These are phyloP conservation scores for Boletales sp. DNA, from an alignment of 768 basidiomycete species.

Conservation along the genomic window DNA sequence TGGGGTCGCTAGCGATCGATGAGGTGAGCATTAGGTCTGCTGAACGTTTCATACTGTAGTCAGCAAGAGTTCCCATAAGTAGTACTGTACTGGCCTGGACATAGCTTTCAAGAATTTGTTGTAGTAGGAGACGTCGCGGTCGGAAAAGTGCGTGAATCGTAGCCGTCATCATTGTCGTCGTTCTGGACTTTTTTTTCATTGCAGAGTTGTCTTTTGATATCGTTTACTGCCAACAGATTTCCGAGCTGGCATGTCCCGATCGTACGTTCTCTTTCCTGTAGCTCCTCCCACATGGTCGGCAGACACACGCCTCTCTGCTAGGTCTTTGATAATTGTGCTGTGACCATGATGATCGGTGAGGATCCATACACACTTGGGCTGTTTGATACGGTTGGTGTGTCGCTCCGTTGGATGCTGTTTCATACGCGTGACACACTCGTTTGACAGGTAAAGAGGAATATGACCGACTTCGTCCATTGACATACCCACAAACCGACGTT, in stretches of 20 bases:
- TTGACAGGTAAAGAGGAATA: constrained; percentile 95
- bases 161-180: background rate
- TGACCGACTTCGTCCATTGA: constrained; percentile 96
- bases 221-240: constrained; percentile 97
- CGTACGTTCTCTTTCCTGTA: constrained; percentile 46
- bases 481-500: constrained; percentile 99
- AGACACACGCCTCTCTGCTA: constrained; percentile 32
- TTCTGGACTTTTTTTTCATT: background rate
- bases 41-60: too few species aligned
- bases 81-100: too few species aligned
- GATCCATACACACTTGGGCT: constrained; percentile 97
- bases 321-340: constrained; percentile 97
- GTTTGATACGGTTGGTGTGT: constrained; percentile 97
- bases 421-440: constrained; percentile 3
- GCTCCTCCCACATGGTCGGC: constrained; percentile 6
- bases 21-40: too few species aligned
- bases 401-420: background rate
- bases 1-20: too few species aligned
- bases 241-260: constrained; percentile 99
- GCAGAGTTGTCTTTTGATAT: constrained; percentile 94
- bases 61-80: too few species aligned
- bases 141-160: constrained; percentile 72
- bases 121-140: constrained; percentile 98
- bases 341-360: constrained; percentile 99
- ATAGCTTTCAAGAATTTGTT: constrained; percentile 50